These are phyloP conservation scores for Leucocoprinus birnbaumii DNA, from an alignment of 768 basidiomycete genomes.

Conservation along the genomic window DNA sequence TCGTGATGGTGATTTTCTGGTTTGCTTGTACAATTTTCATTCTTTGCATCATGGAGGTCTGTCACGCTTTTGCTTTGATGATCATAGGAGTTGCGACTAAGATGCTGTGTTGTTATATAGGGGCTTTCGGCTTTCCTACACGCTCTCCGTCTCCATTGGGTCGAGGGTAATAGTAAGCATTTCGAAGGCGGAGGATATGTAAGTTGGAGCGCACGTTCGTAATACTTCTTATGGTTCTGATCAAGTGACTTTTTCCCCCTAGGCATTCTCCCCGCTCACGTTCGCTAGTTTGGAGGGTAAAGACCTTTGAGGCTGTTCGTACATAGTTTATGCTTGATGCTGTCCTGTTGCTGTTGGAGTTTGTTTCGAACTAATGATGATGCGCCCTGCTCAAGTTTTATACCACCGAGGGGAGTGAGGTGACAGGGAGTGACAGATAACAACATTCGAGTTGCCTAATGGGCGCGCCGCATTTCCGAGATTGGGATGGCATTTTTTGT, in stretches of 20 bases:
- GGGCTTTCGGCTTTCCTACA: slow-evolving; percentile 96
- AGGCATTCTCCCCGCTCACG: slow-evolving; percentile 49
- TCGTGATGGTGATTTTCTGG: slow-evolving; percentile 68
- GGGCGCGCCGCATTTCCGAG: background rate
- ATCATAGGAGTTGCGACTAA: background rate
- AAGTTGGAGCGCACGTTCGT: slow-evolving; percentile 33
- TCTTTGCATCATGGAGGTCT: slow-evolving; percentile 94
- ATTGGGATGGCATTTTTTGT: background rate
- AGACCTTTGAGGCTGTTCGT: slow-evolving; percentile 24
- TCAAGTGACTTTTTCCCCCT: slow-evolving; percentile 18
- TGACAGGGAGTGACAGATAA: slow-evolving; percentile 3
- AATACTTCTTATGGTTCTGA: slow-evolving; percentile 20
- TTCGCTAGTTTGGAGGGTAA: slow-evolving; percentile 39
- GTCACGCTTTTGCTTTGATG: slow-evolving; percentile 23
- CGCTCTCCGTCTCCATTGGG: slow-evolving; percentile 96
- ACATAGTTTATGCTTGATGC: background rate
- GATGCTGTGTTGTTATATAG: slow-evolving; percentile 35
- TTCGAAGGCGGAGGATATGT: slow-evolving; percentile 90
- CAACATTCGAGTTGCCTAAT: background rate
- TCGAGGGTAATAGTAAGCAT: slow-evolving; percentile 97
- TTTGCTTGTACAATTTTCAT: slow-evolving; percentile 71
- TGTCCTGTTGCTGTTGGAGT: background rate
- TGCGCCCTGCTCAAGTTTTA: background rate
- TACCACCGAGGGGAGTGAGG: background rate
- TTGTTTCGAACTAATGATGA: background rate